These are phyloP conservation scores for Puccinia sorghi DNA, from an alignment of 1,284 basidiomycete species.

Conservation along the genomic window DNA sequence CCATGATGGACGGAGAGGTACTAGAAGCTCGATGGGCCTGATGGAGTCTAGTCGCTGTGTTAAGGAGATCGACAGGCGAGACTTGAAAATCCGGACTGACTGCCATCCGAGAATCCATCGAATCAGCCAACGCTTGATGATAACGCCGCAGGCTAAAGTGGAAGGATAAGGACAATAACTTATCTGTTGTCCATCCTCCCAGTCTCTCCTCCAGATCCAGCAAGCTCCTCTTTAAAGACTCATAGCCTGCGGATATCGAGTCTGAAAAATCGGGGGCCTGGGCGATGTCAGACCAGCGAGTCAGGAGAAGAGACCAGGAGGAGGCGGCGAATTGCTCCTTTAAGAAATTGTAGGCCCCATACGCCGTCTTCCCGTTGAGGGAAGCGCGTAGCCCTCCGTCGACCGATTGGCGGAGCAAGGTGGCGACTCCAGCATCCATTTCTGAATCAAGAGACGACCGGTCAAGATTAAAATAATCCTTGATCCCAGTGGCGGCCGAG, in stretches of 20 bases:
- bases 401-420: neutral
- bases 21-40: no score
- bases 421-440: neutral
- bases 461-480: neutral
- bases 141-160: no score
- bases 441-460: neutral
- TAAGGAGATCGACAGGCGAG: no score
- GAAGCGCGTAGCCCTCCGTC: neutral
- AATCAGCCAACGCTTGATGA: no score
- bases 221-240: neutral
- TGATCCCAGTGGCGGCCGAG: no score
- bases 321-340: neutral
- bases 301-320: neutral
- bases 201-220: neutral
- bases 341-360: neutral
- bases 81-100: no score
- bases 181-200: neutral
- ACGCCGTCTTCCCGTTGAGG: neutral
- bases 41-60: no score
- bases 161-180: no score
- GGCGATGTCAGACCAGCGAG: neutral
- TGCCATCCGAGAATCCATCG: no score
- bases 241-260: neutral
- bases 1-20: no score
- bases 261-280: neutral